A percentile compares a stretch with the other conserved stretches of the same genome.
These are phyloP conservation scores for Boechera stricta DNA, from an alignment of 345 rosid genomes.

Conservation along the genomic window DNA sequence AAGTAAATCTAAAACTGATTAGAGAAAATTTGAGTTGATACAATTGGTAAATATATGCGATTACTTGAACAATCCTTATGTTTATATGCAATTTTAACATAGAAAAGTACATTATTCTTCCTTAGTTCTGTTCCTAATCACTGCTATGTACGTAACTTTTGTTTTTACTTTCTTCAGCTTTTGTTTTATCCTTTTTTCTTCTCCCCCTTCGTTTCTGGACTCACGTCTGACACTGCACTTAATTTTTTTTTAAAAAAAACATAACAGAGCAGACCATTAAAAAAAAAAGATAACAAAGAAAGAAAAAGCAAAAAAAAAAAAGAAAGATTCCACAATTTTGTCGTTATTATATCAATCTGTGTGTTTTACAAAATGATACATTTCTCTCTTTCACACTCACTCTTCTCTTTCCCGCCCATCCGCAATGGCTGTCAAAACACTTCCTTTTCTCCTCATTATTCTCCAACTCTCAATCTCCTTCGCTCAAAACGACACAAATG, in stretches of 20 bases:
- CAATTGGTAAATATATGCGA: not conserved
- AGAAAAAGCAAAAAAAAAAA: conserved; percentile 4
- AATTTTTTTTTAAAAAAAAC: too few relatives aligned
- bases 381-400: conserved; percentile 38
- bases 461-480: conserved; percentile 29
- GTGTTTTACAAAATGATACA: conserved; percentile 10
- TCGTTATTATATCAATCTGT: conserved; percentile 27
- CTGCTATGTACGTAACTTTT: conserved; percentile 13
- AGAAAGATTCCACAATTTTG: conserved; percentile 30
- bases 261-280: not conserved
- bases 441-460: conserved; percentile 16
- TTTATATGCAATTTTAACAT: conserved; percentile 7
- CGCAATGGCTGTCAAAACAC: conserved; percentile 44
- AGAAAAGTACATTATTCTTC: not conserved
- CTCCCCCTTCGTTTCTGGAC: conserved; percentile 9
- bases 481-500: conserved; percentile 64
- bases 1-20: not conserved
- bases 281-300: not conserved
- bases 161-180: not conserved
- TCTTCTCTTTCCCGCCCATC: conserved; percentile 50
- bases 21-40: not conserved
- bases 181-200: conserved; percentile 20
- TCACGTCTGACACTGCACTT: conserved; percentile 5
- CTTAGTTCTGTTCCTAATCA: not conserved
- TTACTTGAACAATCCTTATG: not conserved